A percentile compares a stretch with the other conserved stretches of the same genome.
phyloP scores from a whole-genome alignment of 441 rosid genomes.

The Mallotus repandus region DNA sequence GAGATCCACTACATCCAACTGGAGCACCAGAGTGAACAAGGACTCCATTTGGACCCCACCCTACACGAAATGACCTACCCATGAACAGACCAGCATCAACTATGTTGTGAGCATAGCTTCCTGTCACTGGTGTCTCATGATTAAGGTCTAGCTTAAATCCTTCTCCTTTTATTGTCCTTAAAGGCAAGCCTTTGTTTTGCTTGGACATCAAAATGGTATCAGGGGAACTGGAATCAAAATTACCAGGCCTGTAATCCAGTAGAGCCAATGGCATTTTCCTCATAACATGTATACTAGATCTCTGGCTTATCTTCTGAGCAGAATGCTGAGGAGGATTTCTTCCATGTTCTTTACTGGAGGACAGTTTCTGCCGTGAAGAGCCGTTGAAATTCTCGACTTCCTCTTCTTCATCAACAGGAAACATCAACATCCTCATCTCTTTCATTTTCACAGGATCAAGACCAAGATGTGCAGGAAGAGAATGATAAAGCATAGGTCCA shows the following conservation, averaged over 20 bases:
- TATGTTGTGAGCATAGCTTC: constrained; percentile 68
- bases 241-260: constrained; percentile 74
- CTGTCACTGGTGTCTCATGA: constrained; percentile 62
- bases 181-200: constrained; percentile 61
- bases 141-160: constrained; percentile 80
- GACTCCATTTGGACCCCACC: constrained; percentile 97
- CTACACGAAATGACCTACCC: constrained; percentile 97
- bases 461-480: constrained; percentile 93
- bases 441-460: constrained; percentile 86
- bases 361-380: constrained; percentile 25
- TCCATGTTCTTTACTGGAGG: constrained; percentile 43
- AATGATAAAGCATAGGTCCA: constrained; percentile 79
- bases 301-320: constrained; percentile 47
- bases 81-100: constrained; percentile 96
- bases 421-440: constrained; percentile 63
- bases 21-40: constrained; percentile 81
- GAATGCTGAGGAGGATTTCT: constrained; percentile 48
- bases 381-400: constrained; percentile 45
- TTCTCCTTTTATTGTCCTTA: constrained; percentile 46
- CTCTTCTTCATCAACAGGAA: constrained; percentile 52
- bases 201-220: constrained; percentile 76
- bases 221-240: constrained; percentile 46
- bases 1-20: constrained; percentile 52
- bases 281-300: constrained; percentile 42
- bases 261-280: constrained; percentile 78